Conservation (phyloP, 306 rosid genomes). For the Rosa multiflora region DNA sequence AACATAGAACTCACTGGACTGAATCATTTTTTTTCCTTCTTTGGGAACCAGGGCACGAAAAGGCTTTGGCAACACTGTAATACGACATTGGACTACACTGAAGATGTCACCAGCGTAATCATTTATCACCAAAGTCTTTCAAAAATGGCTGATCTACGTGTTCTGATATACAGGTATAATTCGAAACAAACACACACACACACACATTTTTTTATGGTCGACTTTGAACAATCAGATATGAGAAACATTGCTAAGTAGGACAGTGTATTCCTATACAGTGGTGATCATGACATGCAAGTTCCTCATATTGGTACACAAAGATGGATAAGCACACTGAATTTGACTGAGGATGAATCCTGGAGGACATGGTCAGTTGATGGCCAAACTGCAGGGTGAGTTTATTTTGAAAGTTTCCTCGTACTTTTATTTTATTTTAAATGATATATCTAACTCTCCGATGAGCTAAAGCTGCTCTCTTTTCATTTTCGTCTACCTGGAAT, state of each 20-base stretch:
- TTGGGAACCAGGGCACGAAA: constrained; percentile 23
- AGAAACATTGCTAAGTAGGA: neutral
- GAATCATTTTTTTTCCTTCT: neutral
- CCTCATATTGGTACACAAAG: constrained; percentile 29
- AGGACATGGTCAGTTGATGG: constrained; percentile 21
- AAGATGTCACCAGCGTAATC: constrained; percentile 11
- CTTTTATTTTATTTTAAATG: neutral
- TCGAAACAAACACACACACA: neutral
- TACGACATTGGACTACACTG: constrained; percentile 22
- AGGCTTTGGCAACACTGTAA: constrained; percentile 25
- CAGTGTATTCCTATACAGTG: constrained; percentile 9
- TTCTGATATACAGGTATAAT: constrained; percentile 20
- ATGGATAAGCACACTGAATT: constrained; percentile 20
- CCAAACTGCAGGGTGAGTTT: constrained; percentile 25
- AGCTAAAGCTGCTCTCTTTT: neutral
- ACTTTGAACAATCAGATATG: neutral
- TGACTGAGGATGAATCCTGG: constrained; percentile 22
- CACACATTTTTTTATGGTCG: neutral
- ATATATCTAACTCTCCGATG: neutral
- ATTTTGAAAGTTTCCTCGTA: too few relatives aligned
- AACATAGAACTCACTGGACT: neutral
- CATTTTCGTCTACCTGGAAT: neutral
- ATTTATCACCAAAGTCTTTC: constrained; percentile 22
- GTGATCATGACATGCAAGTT: constrained; percentile 27
- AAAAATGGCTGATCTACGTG: constrained; percentile 15